These are phyloP conservation scores for Aplosporella prunicola DNA, from an alignment of 2,329 filamentous ascomycete species.

Conservation along the genomic window DNA sequence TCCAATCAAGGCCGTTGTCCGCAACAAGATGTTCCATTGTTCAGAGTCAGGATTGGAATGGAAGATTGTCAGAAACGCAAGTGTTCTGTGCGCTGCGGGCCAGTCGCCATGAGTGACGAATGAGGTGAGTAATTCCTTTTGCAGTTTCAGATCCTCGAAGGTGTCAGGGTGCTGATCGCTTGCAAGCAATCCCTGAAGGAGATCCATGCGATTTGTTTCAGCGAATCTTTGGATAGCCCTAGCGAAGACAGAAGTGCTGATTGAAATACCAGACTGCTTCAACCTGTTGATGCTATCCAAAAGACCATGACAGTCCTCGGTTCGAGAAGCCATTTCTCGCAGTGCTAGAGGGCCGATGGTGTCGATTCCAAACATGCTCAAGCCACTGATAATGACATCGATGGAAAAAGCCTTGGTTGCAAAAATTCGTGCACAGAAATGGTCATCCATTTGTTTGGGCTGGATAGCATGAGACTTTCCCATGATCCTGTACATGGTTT, in stretches of 20 bases:
- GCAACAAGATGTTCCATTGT: conserved; percentile 39
- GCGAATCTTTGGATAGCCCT: conserved; percentile 57
- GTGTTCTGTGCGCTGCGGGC: conserved; percentile 44
- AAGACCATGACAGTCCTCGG: conserved; percentile 48
- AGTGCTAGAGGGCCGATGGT: conserved; percentile 66
- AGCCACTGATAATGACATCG: conserved; percentile 59
- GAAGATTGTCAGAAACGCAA: conserved; percentile 43
- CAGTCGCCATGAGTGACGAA: conserved; percentile 45
- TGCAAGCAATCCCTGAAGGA: conserved; percentile 44
- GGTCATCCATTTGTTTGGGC: conserved; percentile 45
- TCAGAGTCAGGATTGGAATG: conserved; percentile 26
- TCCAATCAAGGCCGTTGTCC: conserved; percentile 18
- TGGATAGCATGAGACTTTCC: conserved; percentile 26
- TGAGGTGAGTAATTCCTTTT: conserved; percentile 44
- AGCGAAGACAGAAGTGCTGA: conserved; percentile 56
- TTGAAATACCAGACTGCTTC: conserved; percentile 50
- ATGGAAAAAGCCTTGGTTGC: conserved; percentile 66
- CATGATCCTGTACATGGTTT: conserved; percentile 16
- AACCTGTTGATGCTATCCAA: conserved; percentile 51
- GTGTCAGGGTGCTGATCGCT: conserved; percentile 58
- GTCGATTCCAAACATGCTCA: conserved; percentile 61
- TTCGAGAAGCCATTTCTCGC: conserved; percentile 64
- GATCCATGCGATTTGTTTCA: conserved; percentile 41
- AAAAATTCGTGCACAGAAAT: conserved; percentile 70
- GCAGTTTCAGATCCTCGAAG: conserved; percentile 46